phyloP scores from a whole-genome alignment of 2,329 filamentous ascomycete genomes.

The Fusarium chaquense region DNA sequence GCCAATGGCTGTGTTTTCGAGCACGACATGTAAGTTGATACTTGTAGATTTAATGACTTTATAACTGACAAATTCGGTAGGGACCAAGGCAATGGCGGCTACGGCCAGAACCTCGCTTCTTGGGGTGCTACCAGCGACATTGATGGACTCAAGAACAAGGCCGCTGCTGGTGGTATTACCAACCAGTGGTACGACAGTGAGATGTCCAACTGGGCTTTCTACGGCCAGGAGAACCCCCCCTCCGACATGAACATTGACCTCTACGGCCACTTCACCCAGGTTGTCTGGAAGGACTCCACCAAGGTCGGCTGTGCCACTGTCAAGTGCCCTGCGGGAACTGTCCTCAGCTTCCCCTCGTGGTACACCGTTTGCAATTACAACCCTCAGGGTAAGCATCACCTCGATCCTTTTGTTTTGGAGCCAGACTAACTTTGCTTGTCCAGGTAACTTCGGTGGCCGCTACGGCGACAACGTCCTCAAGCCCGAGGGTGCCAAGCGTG shows the following conservation, averaged over 20 bases:
- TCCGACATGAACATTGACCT: constrained; percentile 70
- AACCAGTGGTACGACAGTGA: constrained; percentile 93
- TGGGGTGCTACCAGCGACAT: constrained; percentile 59
- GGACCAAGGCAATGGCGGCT: constrained; percentile 69
- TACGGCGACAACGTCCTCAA: constrained; percentile 64
- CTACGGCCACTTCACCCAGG: constrained; percentile 69
- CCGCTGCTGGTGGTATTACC: constrained; percentile 76
- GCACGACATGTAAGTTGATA: constrained; percentile 77
- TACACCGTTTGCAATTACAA: constrained; percentile 93
- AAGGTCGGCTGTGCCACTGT: constrained; percentile 72
- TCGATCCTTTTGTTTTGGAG: not conserved
- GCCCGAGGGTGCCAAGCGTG: constrained; percentile 49
- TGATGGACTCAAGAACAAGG: constrained; percentile 57
- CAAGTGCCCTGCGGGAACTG: constrained; percentile 69
- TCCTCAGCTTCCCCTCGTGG: constrained; percentile 66
- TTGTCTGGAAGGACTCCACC: constrained; percentile 57
- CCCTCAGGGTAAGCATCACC: constrained; percentile 70
- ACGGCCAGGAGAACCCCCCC: constrained; percentile 68
- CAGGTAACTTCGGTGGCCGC: constrained; percentile 65
- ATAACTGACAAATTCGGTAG: constrained; percentile 57
- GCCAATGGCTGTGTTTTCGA: constrained; percentile 77
- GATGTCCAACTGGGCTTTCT: constrained; percentile 68
- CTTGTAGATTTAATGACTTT: not conserved
- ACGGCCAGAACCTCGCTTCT: constrained; percentile 94
- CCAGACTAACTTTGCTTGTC: not conserved